Evolutionary conservation across 148 eudicot species (phyloP), one percentile per base, ranked within the genome.

Genomic region (Gaultheria prostrata): DNA sequence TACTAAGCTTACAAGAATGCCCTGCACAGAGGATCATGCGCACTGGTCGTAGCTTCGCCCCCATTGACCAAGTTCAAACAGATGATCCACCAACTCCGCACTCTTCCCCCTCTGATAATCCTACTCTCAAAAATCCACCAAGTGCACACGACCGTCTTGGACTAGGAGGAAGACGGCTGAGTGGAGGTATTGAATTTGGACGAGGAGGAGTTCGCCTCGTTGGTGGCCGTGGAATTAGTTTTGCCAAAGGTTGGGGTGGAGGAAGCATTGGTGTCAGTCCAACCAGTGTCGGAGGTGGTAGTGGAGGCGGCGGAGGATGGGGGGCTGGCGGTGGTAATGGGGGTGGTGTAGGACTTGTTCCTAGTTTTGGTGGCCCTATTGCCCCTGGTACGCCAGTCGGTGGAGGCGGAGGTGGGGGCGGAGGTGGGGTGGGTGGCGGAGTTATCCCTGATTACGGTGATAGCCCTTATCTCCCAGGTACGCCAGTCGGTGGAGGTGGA

Each of bases 1-100:
- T 85, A 28, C 46, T 83, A 81, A 84, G 86, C 82, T 33, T 81
- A 20, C 73, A 32, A 70, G 43, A 70, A 51, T 49, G 48, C 77
- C 26, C 65, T 50, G 63, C 77, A 17, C 18, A 50, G 11, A 70
- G 50, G 24, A 43, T 33, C 13, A 20, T 21, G 30, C 63, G 48
- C 30, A 21, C 30, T 4, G 45, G 43, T 28, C 45, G 39, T 11
- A 0, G 28, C 18, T 10, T 48, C 3, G 9, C 30, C 56, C 30
- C 53, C 6, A 3, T 76, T n/a, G 33, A 11, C 45, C 28, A 43
- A 39, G 51, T 8, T 6, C 26, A 39, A 8, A 43, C 3, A n/a
- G 61, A 24, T 12, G 26, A 28, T 28, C 61, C 24, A 49, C 39
- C 59, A 17, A 49, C 43, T 28, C n/a, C 1, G 2, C 80, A 2